A percentile compares a stretch with the other conserved stretches of the same genome.
phyloP scores from a whole-genome alignment of 2,329 filamentous ascomycete species.

The Trichoderma brevicompactum region DNA sequence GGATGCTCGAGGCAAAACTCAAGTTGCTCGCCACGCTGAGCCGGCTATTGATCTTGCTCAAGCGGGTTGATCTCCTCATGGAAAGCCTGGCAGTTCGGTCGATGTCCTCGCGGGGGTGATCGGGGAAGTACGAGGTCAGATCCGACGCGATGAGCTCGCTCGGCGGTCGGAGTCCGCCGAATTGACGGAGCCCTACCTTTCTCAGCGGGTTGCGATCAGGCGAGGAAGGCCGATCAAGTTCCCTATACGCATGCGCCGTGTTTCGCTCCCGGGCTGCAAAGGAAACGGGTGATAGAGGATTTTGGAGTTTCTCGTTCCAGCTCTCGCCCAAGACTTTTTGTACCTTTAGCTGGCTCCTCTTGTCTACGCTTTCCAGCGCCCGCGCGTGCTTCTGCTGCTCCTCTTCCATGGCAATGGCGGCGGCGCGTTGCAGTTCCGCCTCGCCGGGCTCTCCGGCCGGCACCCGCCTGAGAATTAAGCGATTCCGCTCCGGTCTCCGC shows the following conservation, averaged over 20 bases:
- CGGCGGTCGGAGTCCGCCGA: slow-evolving; percentile 89
- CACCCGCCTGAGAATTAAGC: slow-evolving; percentile 90
- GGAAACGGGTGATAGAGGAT: slow-evolving; percentile 82
- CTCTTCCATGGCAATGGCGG: slow-evolving; percentile 88
- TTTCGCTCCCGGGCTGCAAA: slow-evolving; percentile 72
- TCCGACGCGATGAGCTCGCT: slow-evolving; percentile 98
- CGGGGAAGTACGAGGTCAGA: slow-evolving; percentile 94
- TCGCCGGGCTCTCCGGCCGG: slow-evolving; percentile 87
- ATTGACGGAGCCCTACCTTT: slow-evolving; percentile 70
- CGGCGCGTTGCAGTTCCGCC: slow-evolving; percentile 83
- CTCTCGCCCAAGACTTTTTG: slow-evolving; percentile 87
- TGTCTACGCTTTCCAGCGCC: slow-evolving; percentile 66
- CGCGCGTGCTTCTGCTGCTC: slow-evolving; percentile 72
- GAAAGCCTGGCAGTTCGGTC: slow-evolving; percentile 94
- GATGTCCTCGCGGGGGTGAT: slow-evolving; percentile 91
- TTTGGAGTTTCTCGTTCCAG: slow-evolving; percentile 78
- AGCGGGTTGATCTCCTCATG: slow-evolving; percentile 82
- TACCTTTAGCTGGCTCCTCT: slow-evolving; percentile 82
- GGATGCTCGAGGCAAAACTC: slow-evolving; percentile 89
- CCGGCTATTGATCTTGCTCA: slow-evolving; percentile 91
- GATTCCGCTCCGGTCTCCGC: slow-evolving; percentile 82
- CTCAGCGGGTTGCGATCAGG: slow-evolving; percentile 51
- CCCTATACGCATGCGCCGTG: slow-evolving; percentile 61
- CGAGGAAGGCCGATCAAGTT: slow-evolving; percentile 61
- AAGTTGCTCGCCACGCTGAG: slow-evolving; percentile 92